phyloP scores from a whole-genome alignment of 2,329 filamentous ascomycete species.

The Alternaria arborescens region DNA sequence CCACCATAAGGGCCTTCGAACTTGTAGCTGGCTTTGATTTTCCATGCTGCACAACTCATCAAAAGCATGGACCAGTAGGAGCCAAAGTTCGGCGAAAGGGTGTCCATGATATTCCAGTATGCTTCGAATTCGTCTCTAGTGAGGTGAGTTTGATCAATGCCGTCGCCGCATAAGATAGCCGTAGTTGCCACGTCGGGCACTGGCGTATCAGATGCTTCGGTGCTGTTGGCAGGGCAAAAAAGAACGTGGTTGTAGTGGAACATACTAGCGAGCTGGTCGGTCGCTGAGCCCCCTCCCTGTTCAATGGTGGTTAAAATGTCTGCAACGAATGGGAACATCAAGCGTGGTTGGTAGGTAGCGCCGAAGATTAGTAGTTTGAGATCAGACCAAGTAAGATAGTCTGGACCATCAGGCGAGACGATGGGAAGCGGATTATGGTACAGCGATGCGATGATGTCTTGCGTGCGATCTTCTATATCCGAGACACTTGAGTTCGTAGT shows the following conservation, averaged over 20 bases:
- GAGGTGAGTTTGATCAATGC: constrained; percentile 42
- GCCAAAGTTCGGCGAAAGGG: constrained; percentile 47
- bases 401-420: constrained; percentile 33
- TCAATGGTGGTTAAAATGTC: constrained; percentile 48
- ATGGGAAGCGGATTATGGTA: constrained; percentile 54
- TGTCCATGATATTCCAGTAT: constrained; percentile 46
- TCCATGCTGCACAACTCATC: constrained; percentile 52
- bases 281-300: constrained; percentile 28
- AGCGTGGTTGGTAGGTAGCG: constrained; percentile 48
- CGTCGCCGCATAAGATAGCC: constrained; percentile 54
- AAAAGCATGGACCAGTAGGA: constrained; percentile 50
- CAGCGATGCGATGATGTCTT: constrained; percentile 47
- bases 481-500: constrained; percentile 41
- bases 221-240: constrained; percentile 38
- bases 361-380: constrained; percentile 48
- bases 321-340: constrained; percentile 47
- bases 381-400: constrained; percentile 54
- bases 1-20: constrained; percentile 42
- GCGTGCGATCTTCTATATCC: constrained; percentile 48
- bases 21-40: constrained; percentile 44
- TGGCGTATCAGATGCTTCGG: constrained; percentile 10
- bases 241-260: constrained; percentile 35
- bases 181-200: constrained; percentile 24
- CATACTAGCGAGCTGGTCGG: constrained; percentile 33
- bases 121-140: constrained; percentile 41